Evolutionary conservation across 768 basidiomycete genomes (phyloP), one percentile per base, ranked within the genome.

Genomic region (Xerocomellus chrysenteron): DNA sequence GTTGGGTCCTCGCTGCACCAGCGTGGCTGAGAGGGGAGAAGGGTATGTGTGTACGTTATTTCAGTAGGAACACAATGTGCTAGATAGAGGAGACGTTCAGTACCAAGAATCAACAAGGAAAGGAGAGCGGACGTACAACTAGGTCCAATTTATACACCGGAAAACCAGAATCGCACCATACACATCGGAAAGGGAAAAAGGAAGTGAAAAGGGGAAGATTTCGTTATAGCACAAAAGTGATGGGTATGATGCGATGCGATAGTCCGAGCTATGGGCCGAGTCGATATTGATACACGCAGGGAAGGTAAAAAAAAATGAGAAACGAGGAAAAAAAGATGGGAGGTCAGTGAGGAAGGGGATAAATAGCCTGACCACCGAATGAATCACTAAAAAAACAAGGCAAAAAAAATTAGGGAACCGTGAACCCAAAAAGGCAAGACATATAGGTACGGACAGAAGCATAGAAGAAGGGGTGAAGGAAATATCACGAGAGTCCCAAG

Each of bases 111-210:
- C 39, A 19, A 36, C 21, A 13, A 7, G 5, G 1, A 33, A 10
- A 8, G 1, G 6, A 16, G 3, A 37, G 5, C n/a, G 16, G 16
- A 62, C 69, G 17, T 49, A 70, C 69, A 60, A 60, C 67, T 46
- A 55, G 67, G 65, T 57, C 69, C 68, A 62, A 52, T 51, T 44
- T 64, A 59, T 53, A 71, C 61, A 63, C 48, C 65, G 60, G 69
- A 71, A 61, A 67, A 71, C 56, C 69, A 67, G 45, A 33, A 69
- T 65, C 70, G 68, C 71, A 71, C 50, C 70, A 72, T 72, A 60
- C 62, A 73, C 71, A 60, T 64, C 61, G 24, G 42, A n/a, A 60
- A 56, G 43, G 43, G 9, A 8, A 49, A 41, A 30, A 0, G 12
- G n/a, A 9, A 11, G 30, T 6, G 39, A 54, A 19, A 52, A 21